Base-by-base conservation (phyloP, 805 yeast genomes). In the Scheffersomyces stipitis region DNA sequence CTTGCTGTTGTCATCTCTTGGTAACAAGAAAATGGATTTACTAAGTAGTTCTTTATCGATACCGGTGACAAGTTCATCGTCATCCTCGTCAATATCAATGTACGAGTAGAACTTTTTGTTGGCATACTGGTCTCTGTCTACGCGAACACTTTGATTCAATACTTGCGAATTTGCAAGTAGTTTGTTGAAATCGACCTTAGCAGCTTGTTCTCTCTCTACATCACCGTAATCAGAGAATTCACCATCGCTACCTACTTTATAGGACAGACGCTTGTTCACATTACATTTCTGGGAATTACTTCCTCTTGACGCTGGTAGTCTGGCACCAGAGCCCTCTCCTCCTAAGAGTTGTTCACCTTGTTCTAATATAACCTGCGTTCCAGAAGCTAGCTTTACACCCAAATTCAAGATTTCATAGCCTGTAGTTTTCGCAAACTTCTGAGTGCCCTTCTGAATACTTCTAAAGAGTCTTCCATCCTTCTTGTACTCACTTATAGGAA, bases 321-420 rank as follows among this genome's bases (percentile, higher is more conserved):
- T 59, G 8, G 76, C 76, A 3, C 74, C 57, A 0, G 81, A 60
- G 0, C 91, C 93, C 44, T 71, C 71, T 0, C 95, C 95, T 5
- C 93, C 95, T 27, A 87, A 62, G 5, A 77, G 73, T 46, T 81
- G 84, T 54, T 89, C 97, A 0, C 95, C 81, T 36, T 75, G 79
- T 48, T 89, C 96, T 30, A 90, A 59, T 2, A 86, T 60, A 0
- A 81, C 78, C 51, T 89, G 97, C 0, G 96, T 86, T 0, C 97
- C 96, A 7, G 89, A 83, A 1, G 95, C 90, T 18, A 90, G 54
- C 49, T 84, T 87, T 0, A 86, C 91, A 1, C 96, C 96, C 31
- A 90, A 68, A 48, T 83, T 83, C 30, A 90, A 66, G 23, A 89
- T 59, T 56, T 90, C 96, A 38, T 82, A 84, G 3, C 93, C 76